Base-by-base conservation (phyloP, 192 early-diverging fungal species). In the Diversispora epigaea region DNA sequence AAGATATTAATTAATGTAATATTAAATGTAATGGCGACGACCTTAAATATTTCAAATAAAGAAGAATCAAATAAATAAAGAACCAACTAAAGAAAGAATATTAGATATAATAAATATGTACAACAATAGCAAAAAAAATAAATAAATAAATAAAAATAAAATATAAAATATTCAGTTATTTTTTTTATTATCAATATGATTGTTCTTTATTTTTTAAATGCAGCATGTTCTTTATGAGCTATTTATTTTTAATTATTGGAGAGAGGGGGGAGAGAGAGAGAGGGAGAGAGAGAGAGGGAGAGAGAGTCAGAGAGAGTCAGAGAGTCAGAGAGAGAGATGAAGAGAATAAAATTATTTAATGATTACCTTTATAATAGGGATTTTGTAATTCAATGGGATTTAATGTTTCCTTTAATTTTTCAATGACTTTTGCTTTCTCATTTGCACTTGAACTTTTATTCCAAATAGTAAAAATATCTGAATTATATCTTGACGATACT, bases 381-480 rank as follows among this genome's bases (percentile, higher is more conserved):
- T 76, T 72, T 41, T 85, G 81, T 40, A 83, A 68, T 54, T 83
- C 73, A 45, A 85, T 76, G 15, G 57, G 75, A 15, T 78, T 73
- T 52, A 81, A 62, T 43, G 74, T 77, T 69, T 79, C 75, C 14
- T 52, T 22, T 15, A 85, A 73, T 78, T 81, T 78, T 4, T 83
- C 70, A 76, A 85, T 80, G 14, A 85, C 80, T 39, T 77, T 79
- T 15, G 76, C 55, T 55, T 78, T 75, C 41, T 83, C 78, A 64
- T 75, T 72, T 54, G 71, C 61, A 4, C 66, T 60, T 17, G 77
- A 76, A 68, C 83, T 81, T 76, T 80, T 80, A 73, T 85, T 80
- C 84, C 84, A 85, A 75, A 85, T 82, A 64, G 78, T 76, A 71
- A 85, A 85, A 58, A 83, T 81, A 46, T 85, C 84, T 3, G 79